phyloP scores from a whole-genome alignment of 108 stramenopile genomes.

The Fragilaria crotonensis region DNA sequence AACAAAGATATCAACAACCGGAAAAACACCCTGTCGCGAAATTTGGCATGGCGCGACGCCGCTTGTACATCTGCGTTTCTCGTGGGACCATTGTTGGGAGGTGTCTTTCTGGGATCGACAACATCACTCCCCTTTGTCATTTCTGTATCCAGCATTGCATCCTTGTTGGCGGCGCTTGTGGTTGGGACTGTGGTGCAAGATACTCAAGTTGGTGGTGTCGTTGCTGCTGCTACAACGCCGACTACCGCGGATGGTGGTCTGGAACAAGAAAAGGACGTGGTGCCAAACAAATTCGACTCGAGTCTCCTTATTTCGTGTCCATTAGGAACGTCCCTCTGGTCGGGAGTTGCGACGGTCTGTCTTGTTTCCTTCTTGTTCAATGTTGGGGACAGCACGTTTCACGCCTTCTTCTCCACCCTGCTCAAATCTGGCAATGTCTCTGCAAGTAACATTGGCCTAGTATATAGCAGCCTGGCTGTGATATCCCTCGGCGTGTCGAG shows the following conservation, averaged over 20 bases:
- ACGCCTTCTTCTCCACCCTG: conserved; percentile 70
- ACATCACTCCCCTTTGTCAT: conserved; percentile 52
- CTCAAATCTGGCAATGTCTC: conserved; percentile 39
- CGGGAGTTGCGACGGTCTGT: conserved; percentile 69
- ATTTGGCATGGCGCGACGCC: conserved; percentile 68
- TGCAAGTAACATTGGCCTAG: conserved; percentile 48
- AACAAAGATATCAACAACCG: too few species aligned
- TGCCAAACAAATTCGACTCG: not conserved
- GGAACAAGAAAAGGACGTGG: not conserved
- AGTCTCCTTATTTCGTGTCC: conserved; percentile 58
- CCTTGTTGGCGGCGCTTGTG: conserved; percentile 38
- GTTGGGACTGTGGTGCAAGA: conserved; percentile 33
- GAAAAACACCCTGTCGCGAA: conserved; percentile 15
- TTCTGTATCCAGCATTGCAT: conserved; percentile 49
- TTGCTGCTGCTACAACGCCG: not conserved
- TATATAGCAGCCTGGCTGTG: conserved; percentile 61
- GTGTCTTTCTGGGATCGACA: conserved; percentile 24
- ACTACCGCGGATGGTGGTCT: not conserved
- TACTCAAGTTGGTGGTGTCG: not conserved
- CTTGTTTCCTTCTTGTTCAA: conserved; percentile 59
- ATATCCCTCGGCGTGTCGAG: conserved; percentile 56
- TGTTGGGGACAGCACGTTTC: conserved; percentile 65
- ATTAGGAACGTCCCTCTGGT: conserved; percentile 50
- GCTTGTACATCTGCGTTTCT: conserved; percentile 68
- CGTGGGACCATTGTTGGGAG: conserved; percentile 61